These are phyloP conservation scores for Fraxinus floribunda DNA, from an alignment of 305 asterid species.

Conservation along the genomic window DNA sequence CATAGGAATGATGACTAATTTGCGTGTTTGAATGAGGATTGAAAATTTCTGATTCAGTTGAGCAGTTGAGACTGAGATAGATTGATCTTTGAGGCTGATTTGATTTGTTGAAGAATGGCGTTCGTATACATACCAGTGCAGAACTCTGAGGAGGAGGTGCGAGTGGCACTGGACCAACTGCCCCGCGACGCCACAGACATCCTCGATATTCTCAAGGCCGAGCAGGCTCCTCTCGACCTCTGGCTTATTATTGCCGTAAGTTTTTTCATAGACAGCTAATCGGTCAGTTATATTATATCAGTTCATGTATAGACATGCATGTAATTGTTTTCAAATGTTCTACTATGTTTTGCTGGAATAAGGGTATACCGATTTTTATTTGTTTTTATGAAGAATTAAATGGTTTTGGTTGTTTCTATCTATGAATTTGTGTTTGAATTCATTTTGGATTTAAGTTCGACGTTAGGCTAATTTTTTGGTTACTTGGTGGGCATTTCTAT, in stretches of 20 bases:
- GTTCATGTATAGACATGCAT: not conserved
- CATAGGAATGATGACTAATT: not conserved
- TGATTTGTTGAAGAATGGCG: conserved; percentile 45
- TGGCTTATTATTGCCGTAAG: conserved; percentile 95
- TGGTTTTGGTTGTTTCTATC: not conserved
- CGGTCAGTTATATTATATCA: not conserved
- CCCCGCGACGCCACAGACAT: conserved; percentile 98
- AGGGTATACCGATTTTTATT: not conserved
- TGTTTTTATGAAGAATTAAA: not conserved
- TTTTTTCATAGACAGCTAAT: not conserved
- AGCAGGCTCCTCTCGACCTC: conserved; percentile 97
- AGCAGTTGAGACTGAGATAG: not conserved
- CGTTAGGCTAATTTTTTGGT: not conserved
- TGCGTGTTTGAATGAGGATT: not conserved
- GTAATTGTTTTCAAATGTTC: not conserved
- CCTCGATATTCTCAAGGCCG: conserved; percentile 95
- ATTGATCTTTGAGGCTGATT: not conserved
- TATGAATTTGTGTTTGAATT: not conserved
- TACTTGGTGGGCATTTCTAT: not conserved
- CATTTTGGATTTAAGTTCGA: not conserved
- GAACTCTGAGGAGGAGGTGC: conserved; percentile 95
- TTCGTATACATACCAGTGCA: conserved; percentile 87
- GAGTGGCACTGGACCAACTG: conserved; percentile 94
- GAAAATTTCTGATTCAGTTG: not conserved
- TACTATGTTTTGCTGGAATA: not conserved